Evolutionary conservation across 305 asterid genomes (phyloP), one percentile per base, ranked within the genome.

Genomic region (Fraxinus platypoda): DNA sequence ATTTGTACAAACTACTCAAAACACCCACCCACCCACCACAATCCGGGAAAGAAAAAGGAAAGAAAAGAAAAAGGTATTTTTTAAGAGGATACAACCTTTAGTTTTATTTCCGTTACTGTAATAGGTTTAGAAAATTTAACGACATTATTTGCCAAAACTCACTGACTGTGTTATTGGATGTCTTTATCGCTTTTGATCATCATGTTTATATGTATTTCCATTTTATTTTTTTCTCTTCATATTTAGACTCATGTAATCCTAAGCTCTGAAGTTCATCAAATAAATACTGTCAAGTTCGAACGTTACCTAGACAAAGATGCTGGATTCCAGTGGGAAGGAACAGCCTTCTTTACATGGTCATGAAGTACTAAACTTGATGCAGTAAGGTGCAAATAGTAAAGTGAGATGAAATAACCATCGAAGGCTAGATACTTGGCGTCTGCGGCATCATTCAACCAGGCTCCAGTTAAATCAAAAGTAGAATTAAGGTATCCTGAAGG

Each of bases 251-350:
- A 31, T 31, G 43, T 25, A 77, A 26, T 26, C 71, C 73, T 19
- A 31, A 34, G 26, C 77, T 49, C 76, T 57, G 9, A 0, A 3
- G 62, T 79, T 64, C 33, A 35, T 71, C 26, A 77, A 74, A 79
- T 72, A 76, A 33, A 77, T 57, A 8, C 64, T 31, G 54, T 43
- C 15, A 66, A 72, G 73, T 75, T 19, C 5, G 46, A 62, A 83
- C 74, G n/a, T 82, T 88, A 96, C 99, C 98, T 94, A 89, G 99
- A 93, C 59, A 96, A 90, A 38, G 90, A 77, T 77, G 97, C 93
- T 34, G 99, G 99, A 91, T 96, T 94, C 98, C 99, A 96, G 68
- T 87, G 95, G 46, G 97, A 87, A 19, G 98, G 99, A 83, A 96
- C 99, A 75, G 97, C 86, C 82, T 92, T 96, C 90, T 96, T 96